A percentile compares a stretch with the other conserved stretches of the same genome.
These are phyloP conservation scores for Crotalaria pallida DNA, from an alignment of 306 rosid genomes.

Conservation along the genomic window DNA sequence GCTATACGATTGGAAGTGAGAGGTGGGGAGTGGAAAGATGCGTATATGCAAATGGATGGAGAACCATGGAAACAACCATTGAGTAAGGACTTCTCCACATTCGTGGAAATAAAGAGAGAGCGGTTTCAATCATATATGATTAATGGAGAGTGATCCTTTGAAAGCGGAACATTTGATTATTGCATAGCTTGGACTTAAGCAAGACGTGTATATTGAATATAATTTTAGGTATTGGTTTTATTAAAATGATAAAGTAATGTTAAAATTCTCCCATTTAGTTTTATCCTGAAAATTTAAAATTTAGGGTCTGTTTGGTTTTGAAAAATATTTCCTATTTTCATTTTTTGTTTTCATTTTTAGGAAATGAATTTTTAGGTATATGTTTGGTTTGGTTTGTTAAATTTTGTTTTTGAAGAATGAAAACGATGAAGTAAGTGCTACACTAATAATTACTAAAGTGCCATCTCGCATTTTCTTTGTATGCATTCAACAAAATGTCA, in stretches of 20 bases:
- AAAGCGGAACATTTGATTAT: background rate
- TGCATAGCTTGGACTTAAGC: background rate
- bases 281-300: background rate
- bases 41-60: conserved; percentile 89
- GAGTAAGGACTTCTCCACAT: conserved; percentile 59
- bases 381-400: no score
- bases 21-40: conserved; percentile 95
- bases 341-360: no score
- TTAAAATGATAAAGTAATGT: background rate
- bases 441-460: no score
- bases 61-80: conserved; percentile 97
- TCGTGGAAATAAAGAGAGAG: conserved; percentile 76
- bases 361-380: no score
- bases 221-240: background rate
- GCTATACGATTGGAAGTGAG: conserved; percentile 81
- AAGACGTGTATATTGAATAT: conserved; percentile 15
- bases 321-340: no score
- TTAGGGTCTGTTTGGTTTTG: no score
- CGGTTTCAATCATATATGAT: conserved; percentile 72
- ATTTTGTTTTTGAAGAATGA: no score
- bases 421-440: no score
- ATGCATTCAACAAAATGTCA: no score
- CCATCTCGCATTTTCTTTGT: no score
- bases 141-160: conserved; percentile 46
- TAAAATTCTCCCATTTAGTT: background rate